These are phyloP conservation scores for Hygrophorus pudorinus DNA, from an alignment of 768 basidiomycete genomes.

Conservation along the genomic window DNA sequence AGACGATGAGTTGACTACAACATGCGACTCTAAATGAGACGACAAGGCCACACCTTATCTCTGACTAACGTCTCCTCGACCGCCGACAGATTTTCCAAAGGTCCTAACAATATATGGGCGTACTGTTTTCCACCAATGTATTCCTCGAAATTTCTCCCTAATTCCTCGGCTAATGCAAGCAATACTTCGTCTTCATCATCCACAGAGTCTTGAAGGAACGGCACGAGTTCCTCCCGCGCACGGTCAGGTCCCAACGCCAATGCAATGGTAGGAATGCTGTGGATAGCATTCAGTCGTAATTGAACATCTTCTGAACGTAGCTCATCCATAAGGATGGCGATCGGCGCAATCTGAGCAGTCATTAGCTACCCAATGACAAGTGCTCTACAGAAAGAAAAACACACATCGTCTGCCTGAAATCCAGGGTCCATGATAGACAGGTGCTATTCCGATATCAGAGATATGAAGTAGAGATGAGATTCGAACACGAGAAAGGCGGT, in stretches of 20 bases:
- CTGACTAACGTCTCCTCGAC: slow-evolving; percentile 97
- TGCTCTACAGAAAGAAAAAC: slow-evolving; percentile 17
- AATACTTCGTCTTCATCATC: slow-evolving; percentile 99
- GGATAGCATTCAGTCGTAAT: slow-evolving; percentile 91
- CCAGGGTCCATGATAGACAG: slow-evolving; percentile 49
- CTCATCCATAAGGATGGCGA: slow-evolving; percentile 97
- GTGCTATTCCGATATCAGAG: not conserved
- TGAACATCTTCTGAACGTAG: slow-evolving; percentile 96
- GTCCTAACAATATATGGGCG: slow-evolving; percentile 83
- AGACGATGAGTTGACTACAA: not conserved
- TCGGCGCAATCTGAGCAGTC: slow-evolving; percentile 67
- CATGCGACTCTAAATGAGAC: not conserved
- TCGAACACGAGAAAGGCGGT: too few relatives aligned
- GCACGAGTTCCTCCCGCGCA: slow-evolving; percentile 89
- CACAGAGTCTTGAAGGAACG: slow-evolving; percentile 97
- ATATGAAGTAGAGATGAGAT: not conserved
- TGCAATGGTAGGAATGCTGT: slow-evolving; percentile 95
- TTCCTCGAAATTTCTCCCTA: slow-evolving; percentile 86
- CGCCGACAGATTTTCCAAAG: slow-evolving; percentile 89
- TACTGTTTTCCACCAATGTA: slow-evolving; percentile 86
- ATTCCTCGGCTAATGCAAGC: slow-evolving; percentile 89
- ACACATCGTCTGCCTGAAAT: slow-evolving; percentile 60
- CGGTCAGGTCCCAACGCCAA: slow-evolving; percentile 93
- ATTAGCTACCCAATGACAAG: slow-evolving; percentile 5
- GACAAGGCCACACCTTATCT: slow-evolving; percentile 67